Conservation (phyloP, 352 stramenopile species). For the Phytophthora syringae region DNA sequence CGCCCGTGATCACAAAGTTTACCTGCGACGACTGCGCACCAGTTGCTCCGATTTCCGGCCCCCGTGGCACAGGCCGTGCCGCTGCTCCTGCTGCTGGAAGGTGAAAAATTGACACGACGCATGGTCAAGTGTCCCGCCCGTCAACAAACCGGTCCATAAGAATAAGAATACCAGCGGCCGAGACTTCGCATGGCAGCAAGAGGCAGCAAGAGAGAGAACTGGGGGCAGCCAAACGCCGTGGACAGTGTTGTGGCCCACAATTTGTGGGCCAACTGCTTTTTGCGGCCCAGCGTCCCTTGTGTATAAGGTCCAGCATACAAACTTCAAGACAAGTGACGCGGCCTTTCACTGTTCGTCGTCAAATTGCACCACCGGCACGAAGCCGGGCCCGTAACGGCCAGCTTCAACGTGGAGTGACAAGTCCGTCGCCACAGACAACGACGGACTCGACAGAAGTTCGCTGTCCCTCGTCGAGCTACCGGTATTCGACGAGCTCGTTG, state of each 20-base stretch:
- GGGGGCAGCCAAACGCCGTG: too few species aligned
- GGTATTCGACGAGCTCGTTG: too few species aligned
- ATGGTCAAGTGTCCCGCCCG: neutral
- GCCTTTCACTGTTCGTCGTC: slow-evolving; percentile 24
- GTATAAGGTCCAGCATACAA: slow-evolving; percentile 4
- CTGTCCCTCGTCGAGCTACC: neutral
- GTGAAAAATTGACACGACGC: neutral
- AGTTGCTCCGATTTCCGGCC: neutral
- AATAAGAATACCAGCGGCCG: neutral
- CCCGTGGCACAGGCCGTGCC: too few species aligned
- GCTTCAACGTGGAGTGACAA: slow-evolving; percentile 12
- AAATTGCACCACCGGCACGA: slow-evolving; percentile 8
- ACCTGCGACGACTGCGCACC: neutral
- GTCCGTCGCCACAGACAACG: neutral
- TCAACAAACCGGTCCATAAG: neutral
- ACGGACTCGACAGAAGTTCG: slow-evolving; percentile 37
- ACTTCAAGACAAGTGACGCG: neutral
- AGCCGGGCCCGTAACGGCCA: slow-evolving; percentile 9
- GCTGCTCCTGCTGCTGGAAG: neutral
- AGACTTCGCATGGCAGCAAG: too few species aligned
- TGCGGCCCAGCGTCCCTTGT: neutral
- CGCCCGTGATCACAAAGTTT: neutral
- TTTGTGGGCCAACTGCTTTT: too few species aligned
- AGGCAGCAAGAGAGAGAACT: too few species aligned
- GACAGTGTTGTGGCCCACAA: too few species aligned